phyloP scores from a whole-genome alignment of 2,329 filamentous ascomycete genomes.

The Akanthomyces muscarius region DNA sequence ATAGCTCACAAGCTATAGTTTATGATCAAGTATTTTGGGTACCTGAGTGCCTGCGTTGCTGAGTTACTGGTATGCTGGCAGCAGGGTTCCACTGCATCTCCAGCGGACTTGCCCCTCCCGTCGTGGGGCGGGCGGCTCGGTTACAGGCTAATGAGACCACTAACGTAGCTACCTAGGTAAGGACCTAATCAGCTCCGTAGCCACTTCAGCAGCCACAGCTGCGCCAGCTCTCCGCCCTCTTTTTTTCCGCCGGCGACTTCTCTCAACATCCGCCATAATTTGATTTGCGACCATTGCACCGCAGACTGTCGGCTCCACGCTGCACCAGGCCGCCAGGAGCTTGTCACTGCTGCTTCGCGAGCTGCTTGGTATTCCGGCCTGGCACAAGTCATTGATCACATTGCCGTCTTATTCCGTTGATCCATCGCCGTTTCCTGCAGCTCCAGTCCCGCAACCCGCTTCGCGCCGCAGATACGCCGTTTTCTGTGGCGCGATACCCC shows the following conservation, averaged over 20 bases:
- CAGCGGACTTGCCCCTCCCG: too few relatives aligned
- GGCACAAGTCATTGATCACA: neutral
- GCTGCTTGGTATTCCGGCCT: neutral
- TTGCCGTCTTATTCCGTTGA: neutral
- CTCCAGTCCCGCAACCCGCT: neutral
- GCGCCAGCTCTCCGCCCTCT: neutral
- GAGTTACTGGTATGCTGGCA: too few relatives aligned
- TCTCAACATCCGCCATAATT: neutral
- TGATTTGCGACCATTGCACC: neutral
- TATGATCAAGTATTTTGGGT: too few relatives aligned
- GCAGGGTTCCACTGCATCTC: too few relatives aligned
- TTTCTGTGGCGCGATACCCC: conserved; percentile 1
- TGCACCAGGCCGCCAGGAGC: neutral
- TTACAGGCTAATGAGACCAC: too few relatives aligned
- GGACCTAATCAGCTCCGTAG: too few relatives aligned
- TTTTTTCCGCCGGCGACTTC: neutral
- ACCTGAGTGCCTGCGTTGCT: too few relatives aligned
- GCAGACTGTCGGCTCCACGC: neutral
- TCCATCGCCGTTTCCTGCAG: neutral
- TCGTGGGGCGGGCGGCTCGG: too few relatives aligned
- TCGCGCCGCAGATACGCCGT: neutral
- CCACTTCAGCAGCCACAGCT: too few relatives aligned
- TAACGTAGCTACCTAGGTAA: too few relatives aligned
- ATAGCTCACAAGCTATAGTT: too few relatives aligned
- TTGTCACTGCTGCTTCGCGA: neutral